phyloP scores from a whole-genome alignment of 73 alveolate species.

The Uronychia setigera region DNA sequence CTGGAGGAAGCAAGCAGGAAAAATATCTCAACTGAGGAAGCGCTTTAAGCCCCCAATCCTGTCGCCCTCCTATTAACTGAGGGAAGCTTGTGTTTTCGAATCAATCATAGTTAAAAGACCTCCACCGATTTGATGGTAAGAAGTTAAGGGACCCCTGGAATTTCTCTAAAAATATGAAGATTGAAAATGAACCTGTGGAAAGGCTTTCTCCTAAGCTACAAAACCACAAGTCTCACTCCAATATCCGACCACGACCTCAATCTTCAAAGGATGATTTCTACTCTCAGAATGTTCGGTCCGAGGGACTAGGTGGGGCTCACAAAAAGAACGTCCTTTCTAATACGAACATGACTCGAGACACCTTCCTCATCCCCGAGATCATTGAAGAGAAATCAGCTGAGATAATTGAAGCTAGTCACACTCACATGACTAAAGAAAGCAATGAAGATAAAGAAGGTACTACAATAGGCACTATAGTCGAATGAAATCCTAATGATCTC shows the following conservation, averaged over 20 bases:
- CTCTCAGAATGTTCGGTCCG: not conserved
- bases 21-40: too few species aligned
- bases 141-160: not conserved
- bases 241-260: too few species aligned
- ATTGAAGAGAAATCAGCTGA: not conserved
- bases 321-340: not conserved
- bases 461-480: too few species aligned
- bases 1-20: too few species aligned
- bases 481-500: too few species aligned
- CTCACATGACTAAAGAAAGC: not conserved
- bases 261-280: not conserved
- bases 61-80: too few species aligned
- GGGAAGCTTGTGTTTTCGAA: too few species aligned
- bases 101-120: too few species aligned
- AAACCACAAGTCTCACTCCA: too few species aligned
- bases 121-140: too few species aligned
- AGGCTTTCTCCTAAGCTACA: not conserved
- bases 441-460: not conserved
- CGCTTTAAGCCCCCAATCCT: too few species aligned
- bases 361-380: not conserved
- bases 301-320: not conserved
- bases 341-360: not conserved
- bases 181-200: not conserved
- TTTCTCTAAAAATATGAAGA: not conserved
- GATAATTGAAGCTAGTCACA: not conserved